phyloP scores from a whole-genome alignment of 2,329 filamentous ascomycete genomes.

The Phoma herbarum region DNA sequence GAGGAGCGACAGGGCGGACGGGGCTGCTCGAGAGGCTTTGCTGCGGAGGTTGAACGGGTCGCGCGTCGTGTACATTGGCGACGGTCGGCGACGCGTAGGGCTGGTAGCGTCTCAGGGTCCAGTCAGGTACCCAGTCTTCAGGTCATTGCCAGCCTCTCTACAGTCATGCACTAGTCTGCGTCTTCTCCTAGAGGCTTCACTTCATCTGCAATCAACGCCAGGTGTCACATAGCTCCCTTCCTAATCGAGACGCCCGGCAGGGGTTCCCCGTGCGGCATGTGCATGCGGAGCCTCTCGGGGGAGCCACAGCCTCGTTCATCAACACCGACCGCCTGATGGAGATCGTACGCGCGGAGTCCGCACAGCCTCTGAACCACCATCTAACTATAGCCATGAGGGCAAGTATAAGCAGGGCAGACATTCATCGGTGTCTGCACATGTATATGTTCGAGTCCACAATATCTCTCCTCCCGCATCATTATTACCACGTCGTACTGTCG shows the following conservation, averaged over 20 bases:
- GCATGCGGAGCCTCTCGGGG: slow-evolving; percentile 24
- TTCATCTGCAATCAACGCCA: slow-evolving; percentile 15
- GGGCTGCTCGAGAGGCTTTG: slow-evolving; percentile 39
- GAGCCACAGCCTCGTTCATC: slow-evolving; percentile 15
- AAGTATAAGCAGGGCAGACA: slow-evolving; percentile 3
- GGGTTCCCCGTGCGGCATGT: slow-evolving; percentile 21
- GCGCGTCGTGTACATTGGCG: slow-evolving; percentile 54
- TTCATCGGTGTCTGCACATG: neutral
- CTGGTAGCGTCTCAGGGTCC: slow-evolving; percentile 21
- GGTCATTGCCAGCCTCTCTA: neutral
- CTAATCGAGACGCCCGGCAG: slow-evolving; percentile 30
- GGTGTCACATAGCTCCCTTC: slow-evolving; percentile 36
- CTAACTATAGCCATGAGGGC: slow-evolving; percentile 5
- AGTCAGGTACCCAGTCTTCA: slow-evolving; percentile 3
- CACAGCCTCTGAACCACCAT: slow-evolving; percentile 13
- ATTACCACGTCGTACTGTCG: slow-evolving; percentile 36
- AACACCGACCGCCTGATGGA: slow-evolving; percentile 10
- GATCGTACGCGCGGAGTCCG: slow-evolving; percentile 4
- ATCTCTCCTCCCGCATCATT: slow-evolving; percentile 13
- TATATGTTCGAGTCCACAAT: neutral
- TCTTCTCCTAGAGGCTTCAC: neutral
- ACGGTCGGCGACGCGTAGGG: slow-evolving; percentile 12
- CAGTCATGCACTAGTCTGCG: neutral
- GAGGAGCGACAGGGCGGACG: slow-evolving; percentile 43
- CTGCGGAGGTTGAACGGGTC: slow-evolving; percentile 58